These are phyloP conservation scores for Eucalyptus sp. DNA, from an alignment of 345 rosid genomes.

Conservation along the genomic window DNA sequence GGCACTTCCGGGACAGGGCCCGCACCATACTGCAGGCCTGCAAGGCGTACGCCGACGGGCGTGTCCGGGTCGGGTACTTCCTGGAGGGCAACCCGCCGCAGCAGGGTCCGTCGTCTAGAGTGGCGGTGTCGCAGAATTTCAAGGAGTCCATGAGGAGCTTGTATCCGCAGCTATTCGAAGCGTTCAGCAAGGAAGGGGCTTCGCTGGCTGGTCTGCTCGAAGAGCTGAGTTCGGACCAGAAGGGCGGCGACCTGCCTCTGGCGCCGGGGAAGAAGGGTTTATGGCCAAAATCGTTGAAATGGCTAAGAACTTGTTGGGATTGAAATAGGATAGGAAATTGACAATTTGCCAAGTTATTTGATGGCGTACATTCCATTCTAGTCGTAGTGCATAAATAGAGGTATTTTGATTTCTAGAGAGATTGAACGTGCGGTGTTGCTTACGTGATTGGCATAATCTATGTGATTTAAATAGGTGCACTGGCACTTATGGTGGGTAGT, in stretches of 20 bases:
- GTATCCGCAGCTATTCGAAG: slow-evolving; percentile 6
- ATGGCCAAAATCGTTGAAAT: background rate
- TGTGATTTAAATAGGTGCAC: background rate
- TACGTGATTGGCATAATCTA: background rate
- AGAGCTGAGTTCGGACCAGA: background rate
- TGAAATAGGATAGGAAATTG: background rate
- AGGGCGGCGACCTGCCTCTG: background rate
- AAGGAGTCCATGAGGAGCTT: slow-evolving; percentile 5
- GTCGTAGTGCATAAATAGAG: background rate
- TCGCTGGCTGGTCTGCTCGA: background rate
- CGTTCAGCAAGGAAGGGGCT: slow-evolving; percentile 14
- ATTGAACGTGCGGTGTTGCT: background rate
- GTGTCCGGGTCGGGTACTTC: slow-evolving; percentile 18
- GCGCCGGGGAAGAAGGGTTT: background rate
- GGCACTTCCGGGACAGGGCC: slow-evolving; percentile 27
- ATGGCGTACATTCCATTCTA: background rate
- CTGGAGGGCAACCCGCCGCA: background rate
- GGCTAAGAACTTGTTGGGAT: background rate
- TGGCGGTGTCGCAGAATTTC: background rate
- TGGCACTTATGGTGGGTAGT: background rate
- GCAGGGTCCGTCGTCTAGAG: background rate
- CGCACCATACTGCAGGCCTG: slow-evolving; percentile 19
- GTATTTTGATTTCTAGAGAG: background rate
- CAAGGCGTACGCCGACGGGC: slow-evolving; percentile 14
- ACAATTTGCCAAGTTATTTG: background rate